phyloP scores from a whole-genome alignment of 2,329 filamentous ascomycete genomes.

The Penicillium glabrum region DNA sequence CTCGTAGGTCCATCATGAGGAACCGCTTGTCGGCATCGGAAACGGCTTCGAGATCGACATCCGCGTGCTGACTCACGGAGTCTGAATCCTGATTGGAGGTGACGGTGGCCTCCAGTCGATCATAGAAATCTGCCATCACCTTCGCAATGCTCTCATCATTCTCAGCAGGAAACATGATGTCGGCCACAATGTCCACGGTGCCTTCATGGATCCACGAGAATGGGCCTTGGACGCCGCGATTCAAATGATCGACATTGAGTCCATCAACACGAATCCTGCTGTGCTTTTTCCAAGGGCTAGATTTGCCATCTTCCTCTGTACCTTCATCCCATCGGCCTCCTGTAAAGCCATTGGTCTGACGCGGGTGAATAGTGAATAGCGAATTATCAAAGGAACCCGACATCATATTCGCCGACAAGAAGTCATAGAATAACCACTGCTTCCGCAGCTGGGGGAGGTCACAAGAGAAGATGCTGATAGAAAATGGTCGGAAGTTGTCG shows the following conservation, averaged over 20 bases:
- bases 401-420: constrained; percentile 92
- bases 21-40: constrained; percentile 64
- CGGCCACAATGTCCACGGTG: constrained; percentile 92
- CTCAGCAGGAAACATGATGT: constrained; percentile 91
- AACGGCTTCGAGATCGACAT: constrained; percentile 26
- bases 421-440: constrained; percentile 97
- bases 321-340: constrained; percentile 61
- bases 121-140: constrained; percentile 96
- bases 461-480: constrained; percentile 92
- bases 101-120: constrained; percentile 90
- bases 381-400: constrained; percentile 94
- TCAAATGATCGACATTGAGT: constrained; percentile 92
- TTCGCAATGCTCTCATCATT: constrained; percentile 86
- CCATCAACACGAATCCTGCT: constrained; percentile 89
- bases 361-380: constrained; percentile 93
- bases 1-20: constrained; percentile 89
- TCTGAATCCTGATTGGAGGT: constrained; percentile 66
- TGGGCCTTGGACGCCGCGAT: constrained; percentile 85
- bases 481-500: constrained; percentile 85
- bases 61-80: constrained; percentile 13
- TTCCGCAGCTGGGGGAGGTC: constrained; percentile 90
- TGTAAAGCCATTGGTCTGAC: constrained; percentile 79
- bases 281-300: constrained; percentile 89
- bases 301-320: constrained; percentile 61
- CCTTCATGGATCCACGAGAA: constrained; percentile 99